A percentile compares a stretch with the other conserved stretches of the same genome.
phyloP scores from a whole-genome alignment of 2,329 filamentous ascomycete species.

The Diplodia mutila region DNA sequence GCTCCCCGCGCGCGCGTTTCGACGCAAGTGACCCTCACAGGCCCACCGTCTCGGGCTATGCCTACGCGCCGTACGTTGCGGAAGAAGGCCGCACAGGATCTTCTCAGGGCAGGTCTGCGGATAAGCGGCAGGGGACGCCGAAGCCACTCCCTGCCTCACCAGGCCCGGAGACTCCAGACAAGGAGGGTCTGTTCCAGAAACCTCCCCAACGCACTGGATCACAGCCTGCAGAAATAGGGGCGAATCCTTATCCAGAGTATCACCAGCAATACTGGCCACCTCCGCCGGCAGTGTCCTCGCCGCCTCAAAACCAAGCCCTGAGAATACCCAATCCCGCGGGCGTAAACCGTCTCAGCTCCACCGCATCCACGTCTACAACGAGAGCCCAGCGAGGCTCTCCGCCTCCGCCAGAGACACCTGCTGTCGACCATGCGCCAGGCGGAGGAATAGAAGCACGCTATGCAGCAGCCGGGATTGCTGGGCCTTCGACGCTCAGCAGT shows the following conservation, averaged over 20 bases:
- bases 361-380: slow-evolving; percentile 90
- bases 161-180: slow-evolving; percentile 74
- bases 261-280: slow-evolving; percentile 67
- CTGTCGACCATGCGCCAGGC: slow-evolving; percentile 69
- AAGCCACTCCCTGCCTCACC: slow-evolving; percentile 83
- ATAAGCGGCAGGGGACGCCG: slow-evolving; percentile 81
- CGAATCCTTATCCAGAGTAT: slow-evolving; percentile 55
- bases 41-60: slow-evolving; percentile 53
- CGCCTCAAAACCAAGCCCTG: slow-evolving; percentile 42
- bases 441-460: slow-evolving; percentile 90
- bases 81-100: slow-evolving; percentile 34
- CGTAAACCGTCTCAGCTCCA: slow-evolving; percentile 71
- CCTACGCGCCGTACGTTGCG: slow-evolving; percentile 37
- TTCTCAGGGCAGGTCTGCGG: slow-evolving; percentile 64
- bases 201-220: slow-evolving; percentile 46
- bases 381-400: slow-evolving; percentile 90
- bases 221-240: slow-evolving; percentile 47
- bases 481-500: slow-evolving; percentile 78
- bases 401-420: slow-evolving; percentile 89
- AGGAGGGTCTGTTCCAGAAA: slow-evolving; percentile 79
- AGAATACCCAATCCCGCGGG: slow-evolving; percentile 57
- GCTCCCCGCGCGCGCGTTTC: slow-evolving; percentile 47
- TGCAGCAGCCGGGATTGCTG: slow-evolving; percentile 87
- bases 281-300: slow-evolving; percentile 33
- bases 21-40: slow-evolving; percentile 54